Percentiles rank a stretch among this genome's conserved stretches.
Conservation (phyloP, 23 red algal genomes). For the Gracilaria vermiculophylla region DNA sequence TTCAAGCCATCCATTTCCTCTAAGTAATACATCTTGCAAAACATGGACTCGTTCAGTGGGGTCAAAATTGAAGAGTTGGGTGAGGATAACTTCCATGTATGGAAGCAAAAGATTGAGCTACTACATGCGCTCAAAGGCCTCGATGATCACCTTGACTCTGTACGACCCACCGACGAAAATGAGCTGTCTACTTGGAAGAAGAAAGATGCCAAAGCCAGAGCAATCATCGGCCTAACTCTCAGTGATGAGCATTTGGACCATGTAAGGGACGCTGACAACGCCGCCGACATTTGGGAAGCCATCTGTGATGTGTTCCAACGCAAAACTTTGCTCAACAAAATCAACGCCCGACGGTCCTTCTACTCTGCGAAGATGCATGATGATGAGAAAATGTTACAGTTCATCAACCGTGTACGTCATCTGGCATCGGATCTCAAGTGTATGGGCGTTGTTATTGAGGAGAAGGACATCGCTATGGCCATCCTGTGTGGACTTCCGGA, state of each 20-base stretch:
- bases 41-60: slow-evolving; percentile 1
- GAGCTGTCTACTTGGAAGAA: slow-evolving; percentile 28
- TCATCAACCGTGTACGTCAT: neutral
- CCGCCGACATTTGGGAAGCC: no score
- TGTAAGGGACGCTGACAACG: neutral
- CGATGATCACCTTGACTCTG: slow-evolving; percentile 18
- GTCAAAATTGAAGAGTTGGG: slow-evolving; percentile 17
- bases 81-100: slow-evolving; percentile 41
- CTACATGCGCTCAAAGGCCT: slow-evolving; percentile 34
- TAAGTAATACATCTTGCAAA: neutral
- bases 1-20: neutral
- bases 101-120: slow-evolving; percentile 39
- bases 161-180: neutral
- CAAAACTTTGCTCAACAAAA: neutral
- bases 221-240: slow-evolving; percentile 38
- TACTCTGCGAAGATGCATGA: slow-evolving; percentile 28
- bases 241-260: slow-evolving; percentile 36
- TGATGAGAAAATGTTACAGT: slow-evolving; percentile 43
- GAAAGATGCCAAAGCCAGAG: slow-evolving; percentile 42
- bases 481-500: slow-evolving; percentile 14
- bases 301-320: no score
- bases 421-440: slow-evolving; percentile 3
- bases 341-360: slow-evolving; percentile 39
- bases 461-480: slow-evolving; percentile 31
- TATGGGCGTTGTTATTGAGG: slow-evolving; percentile 13